Percentiles rank a stretch among this genome's conserved stretches.
These are phyloP conservation scores for Ampelocalamus luodianensis DNA, from an alignment of 176 grass and related monocot genomes.

Conservation along the genomic window DNA sequence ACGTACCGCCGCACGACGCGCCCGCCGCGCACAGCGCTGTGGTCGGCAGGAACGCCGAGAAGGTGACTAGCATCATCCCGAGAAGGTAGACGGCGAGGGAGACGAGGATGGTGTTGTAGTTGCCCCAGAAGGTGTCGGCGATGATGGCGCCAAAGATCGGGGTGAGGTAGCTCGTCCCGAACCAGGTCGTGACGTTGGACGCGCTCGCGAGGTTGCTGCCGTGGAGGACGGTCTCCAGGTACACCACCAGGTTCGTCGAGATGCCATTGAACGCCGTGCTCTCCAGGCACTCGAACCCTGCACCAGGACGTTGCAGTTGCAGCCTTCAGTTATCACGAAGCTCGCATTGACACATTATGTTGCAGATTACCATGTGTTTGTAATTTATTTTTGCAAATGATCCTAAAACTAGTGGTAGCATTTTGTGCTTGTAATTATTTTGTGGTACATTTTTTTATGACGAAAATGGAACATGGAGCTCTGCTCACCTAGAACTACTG, in stretches of 20 bases:
- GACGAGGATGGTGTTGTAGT: conserved; percentile 63
- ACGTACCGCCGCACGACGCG: conserved; percentile 9
- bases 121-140: conserved; percentile 65
- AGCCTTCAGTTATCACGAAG: neutral
- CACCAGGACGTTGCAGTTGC: neutral
- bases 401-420: neutral
- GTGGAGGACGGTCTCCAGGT: conserved; percentile 58
- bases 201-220: conserved; percentile 58
- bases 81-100: conserved; percentile 60
- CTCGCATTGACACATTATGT: neutral
- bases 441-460: neutral
- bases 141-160: conserved; percentile 66
- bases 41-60: conserved; percentile 55
- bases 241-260: conserved; percentile 61
- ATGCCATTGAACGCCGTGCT: conserved; percentile 64
- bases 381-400: neutral
- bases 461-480: neutral
- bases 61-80: conserved; percentile 62
- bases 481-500: conserved; percentile 45
- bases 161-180: conserved; percentile 59
- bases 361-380: neutral
- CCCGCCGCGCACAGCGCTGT: conserved; percentile 27
- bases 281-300: conserved; percentile 66
- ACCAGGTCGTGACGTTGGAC: conserved; percentile 58
- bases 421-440: neutral